phyloP scores from a whole-genome alignment of 192 early-diverging fungal genomes.

The Oehlia diaphana region DNA sequence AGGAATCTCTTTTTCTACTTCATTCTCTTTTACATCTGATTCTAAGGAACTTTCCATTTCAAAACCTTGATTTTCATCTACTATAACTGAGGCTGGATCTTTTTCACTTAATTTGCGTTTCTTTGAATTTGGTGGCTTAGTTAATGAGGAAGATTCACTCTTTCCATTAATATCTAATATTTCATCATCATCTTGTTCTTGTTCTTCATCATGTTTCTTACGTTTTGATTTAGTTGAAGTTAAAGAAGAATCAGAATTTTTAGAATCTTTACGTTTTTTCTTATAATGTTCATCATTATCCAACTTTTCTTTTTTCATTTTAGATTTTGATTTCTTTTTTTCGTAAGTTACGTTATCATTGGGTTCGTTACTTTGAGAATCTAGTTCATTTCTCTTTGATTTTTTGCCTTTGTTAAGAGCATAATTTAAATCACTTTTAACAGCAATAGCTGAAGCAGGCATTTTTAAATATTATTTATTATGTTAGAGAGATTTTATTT shows the following conservation, averaged over 20 bases:
- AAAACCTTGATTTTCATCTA: not conserved
- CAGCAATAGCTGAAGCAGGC: not conserved
- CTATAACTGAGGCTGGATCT: not conserved
- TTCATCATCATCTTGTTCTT: not conserved
- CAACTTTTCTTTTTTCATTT: not conserved
- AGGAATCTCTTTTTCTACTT: conserved; percentile 49
- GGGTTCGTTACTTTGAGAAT: not conserved
- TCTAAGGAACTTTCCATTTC: not conserved
- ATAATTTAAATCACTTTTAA: not conserved
- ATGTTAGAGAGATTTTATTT: no score
- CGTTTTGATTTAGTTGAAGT: not conserved
- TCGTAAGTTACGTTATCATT: not conserved
- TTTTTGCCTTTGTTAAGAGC: not conserved
- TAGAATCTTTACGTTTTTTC: not conserved
- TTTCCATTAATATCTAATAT: not conserved
- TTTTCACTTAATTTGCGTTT: not conserved
- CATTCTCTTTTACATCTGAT: conserved; percentile 13
- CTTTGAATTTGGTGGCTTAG: not conserved
- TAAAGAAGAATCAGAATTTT: not conserved
- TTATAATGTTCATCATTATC: not conserved
- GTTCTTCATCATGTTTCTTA: not conserved
- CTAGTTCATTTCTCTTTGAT: not conserved
- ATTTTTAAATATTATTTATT: not conserved
- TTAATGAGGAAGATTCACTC: not conserved
- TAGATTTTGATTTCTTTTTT: not conserved